These are phyloP conservation scores for Globisporangium spinosum DNA, from an alignment of 352 stramenopile species.

Conservation along the genomic window DNA sequence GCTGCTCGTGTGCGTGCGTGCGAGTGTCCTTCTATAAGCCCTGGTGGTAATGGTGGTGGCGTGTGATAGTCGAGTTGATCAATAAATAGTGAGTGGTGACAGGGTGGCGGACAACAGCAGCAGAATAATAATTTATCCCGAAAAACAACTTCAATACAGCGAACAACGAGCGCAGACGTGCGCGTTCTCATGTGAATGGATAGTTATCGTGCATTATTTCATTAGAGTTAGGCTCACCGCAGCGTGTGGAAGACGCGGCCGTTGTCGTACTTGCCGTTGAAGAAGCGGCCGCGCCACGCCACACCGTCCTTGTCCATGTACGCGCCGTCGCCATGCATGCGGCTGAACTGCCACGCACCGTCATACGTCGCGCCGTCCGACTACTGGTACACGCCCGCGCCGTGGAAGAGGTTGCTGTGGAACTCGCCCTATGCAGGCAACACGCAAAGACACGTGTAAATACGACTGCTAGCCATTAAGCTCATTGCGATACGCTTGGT, in stretches of 20 bases:
- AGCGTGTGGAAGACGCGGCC: conserved; percentile 73
- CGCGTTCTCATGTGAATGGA: not conserved
- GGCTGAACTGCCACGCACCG: conserved; percentile 53
- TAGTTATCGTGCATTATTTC: too few species aligned
- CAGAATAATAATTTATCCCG: conserved; percentile 12
- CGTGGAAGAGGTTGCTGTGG: conserved; percentile 55
- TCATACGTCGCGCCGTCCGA: conserved; percentile 59
- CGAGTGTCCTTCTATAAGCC: not conserved
- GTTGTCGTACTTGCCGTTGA: conserved; percentile 87
- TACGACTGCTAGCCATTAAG: not conserved
- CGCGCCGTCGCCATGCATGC: conserved; percentile 69
- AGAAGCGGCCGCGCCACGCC: conserved; percentile 58
- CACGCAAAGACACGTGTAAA: not conserved
- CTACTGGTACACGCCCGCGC: conserved; percentile 62
- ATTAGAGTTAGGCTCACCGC: conserved; percentile 30
- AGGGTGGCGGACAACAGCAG: not conserved
- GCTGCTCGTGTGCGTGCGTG: not conserved
- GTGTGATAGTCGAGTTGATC: not conserved
- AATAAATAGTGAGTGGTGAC: not conserved
- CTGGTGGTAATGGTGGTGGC: not conserved
- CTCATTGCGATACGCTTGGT: not conserved
- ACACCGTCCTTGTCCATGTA: conserved; percentile 81
- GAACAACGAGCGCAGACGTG: not conserved
- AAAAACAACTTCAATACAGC: not conserved
- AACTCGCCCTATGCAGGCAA: conserved; percentile 44